phyloP scores from a whole-genome alignment of 371 early-diverging fungal genomes.

The Coemansia sp. region DNA sequence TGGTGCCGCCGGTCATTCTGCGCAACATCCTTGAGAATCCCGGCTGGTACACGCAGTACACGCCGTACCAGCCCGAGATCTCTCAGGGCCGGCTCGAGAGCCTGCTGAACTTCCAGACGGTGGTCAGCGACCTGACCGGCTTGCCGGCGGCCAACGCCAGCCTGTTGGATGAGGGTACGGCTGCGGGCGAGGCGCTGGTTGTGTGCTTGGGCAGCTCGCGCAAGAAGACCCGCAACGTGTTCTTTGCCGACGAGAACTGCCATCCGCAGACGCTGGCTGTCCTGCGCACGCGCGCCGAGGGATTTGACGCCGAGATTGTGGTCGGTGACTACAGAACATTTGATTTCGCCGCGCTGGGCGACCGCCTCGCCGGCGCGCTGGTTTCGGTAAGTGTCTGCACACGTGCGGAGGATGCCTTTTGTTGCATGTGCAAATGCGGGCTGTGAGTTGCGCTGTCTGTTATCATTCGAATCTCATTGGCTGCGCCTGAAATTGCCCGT shows the following conservation, averaged over 20 bases:
- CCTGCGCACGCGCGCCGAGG: slow-evolving; percentile 89
- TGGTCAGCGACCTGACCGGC: slow-evolving; percentile 92
- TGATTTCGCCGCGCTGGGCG: slow-evolving; percentile 73
- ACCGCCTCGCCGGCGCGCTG: slow-evolving; percentile 82
- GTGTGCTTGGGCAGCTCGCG: slow-evolving; percentile 76
- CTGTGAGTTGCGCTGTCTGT: not conserved
- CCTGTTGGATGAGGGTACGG: slow-evolving; percentile 96
- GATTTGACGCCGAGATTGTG: slow-evolving; percentile 86
- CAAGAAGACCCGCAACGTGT: slow-evolving; percentile 74
- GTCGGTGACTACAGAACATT: slow-evolving; percentile 76
- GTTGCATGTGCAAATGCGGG: not conserved
- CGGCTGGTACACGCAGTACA: slow-evolving; percentile 98
- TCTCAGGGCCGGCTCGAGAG: slow-evolving; percentile 98
- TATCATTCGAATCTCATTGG: slow-evolving; percentile 20
- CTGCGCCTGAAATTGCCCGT: not conserved
- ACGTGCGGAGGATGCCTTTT: not conserved
- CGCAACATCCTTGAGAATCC: slow-evolving; percentile 97
- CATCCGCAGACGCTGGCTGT: slow-evolving; percentile 95
- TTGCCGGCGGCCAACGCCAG: slow-evolving; percentile 94
- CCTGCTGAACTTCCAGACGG: slow-evolving; percentile 94
- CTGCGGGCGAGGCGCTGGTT: slow-evolving; percentile 97
- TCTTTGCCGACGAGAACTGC: slow-evolving; percentile 89
- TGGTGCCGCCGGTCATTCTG: slow-evolving; percentile 91
- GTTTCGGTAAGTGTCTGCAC: slow-evolving; percentile 66
- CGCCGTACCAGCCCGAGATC: slow-evolving; percentile 98